A percentile compares a stretch with the other conserved stretches of the same genome.
Conservation (phyloP, 202 grass and related monocot genomes). For the Thinopyrum obtusiflorum region DNA sequence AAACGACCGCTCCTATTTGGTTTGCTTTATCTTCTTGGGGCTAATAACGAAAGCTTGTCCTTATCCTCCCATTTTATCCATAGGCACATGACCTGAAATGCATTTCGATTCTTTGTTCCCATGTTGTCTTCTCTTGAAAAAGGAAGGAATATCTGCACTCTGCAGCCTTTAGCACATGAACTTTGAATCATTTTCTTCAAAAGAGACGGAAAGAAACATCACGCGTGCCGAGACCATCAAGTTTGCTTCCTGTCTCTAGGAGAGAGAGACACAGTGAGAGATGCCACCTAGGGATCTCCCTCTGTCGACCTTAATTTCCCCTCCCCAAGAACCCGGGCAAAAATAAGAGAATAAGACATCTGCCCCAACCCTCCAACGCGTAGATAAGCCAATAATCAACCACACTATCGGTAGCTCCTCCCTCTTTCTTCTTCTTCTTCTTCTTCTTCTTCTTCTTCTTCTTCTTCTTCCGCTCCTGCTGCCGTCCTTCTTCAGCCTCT, state of each 20-base stretch:
- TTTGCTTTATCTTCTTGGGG: slow-evolving; percentile 33
- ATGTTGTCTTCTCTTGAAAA: slow-evolving; percentile 38
- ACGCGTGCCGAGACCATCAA: slow-evolving; percentile 30
- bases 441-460: no score
- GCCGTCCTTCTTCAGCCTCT: neutral
- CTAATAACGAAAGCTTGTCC: slow-evolving; percentile 45
- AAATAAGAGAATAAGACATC: slow-evolving; percentile 11
- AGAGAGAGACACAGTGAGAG: slow-evolving; percentile 4
- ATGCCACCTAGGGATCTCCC: neutral
- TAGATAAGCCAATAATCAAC: neutral
- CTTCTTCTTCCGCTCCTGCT: neutral
- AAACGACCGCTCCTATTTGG: slow-evolving; percentile 30
- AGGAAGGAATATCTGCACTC: slow-evolving; percentile 29
- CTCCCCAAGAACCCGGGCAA: neutral
- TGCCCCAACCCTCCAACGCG: neutral
- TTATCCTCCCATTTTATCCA: slow-evolving; percentile 31
- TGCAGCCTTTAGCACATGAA: slow-evolving; percentile 49
- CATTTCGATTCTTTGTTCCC: slow-evolving; percentile 24
- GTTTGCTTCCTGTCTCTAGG: neutral
- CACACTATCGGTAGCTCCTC: neutral
- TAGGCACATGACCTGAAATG: slow-evolving; percentile 31
- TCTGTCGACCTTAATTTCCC: neutral
- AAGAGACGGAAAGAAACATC: slow-evolving; percentile 32
- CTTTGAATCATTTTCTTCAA: slow-evolving; percentile 30
- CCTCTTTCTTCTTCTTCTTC: neutral